These are phyloP conservation scores for Chaetomium strumarium DNA, from an alignment of 2,329 filamentous ascomycete species.

Conservation along the genomic window DNA sequence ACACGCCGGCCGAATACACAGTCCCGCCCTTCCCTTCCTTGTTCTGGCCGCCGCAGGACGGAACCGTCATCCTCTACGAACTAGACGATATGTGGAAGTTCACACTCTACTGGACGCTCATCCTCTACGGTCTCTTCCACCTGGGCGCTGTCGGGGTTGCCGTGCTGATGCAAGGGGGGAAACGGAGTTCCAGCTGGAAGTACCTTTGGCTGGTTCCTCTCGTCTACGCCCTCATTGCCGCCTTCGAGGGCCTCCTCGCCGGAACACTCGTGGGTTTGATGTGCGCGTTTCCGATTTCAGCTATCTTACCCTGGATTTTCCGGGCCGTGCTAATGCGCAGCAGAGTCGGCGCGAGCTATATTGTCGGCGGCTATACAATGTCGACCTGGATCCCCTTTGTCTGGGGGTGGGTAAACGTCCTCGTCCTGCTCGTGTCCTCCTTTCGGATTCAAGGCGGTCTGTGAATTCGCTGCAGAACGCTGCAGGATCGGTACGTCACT, in stretches of 20 bases:
- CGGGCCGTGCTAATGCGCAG: background rate
- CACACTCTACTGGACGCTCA: constrained; percentile 78
- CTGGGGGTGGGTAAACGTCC: constrained; percentile 78
- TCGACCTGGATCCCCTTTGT: constrained; percentile 90
- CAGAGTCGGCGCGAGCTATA: constrained; percentile 74
- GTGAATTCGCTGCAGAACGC: constrained; percentile 31
- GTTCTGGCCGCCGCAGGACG: constrained; percentile 60
- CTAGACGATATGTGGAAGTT: constrained; percentile 78
- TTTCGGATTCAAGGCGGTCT: constrained; percentile 90
- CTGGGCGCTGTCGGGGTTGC: constrained; percentile 66
- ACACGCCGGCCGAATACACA: constrained; percentile 51
- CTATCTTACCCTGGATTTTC: background rate
- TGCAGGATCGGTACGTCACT: too few species aligned
- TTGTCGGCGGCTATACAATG: constrained; percentile 79
- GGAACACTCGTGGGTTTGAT: constrained; percentile 76
- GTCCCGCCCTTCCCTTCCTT: constrained; percentile 75
- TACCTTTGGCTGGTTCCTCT: constrained; percentile 67
- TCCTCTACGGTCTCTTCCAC: constrained; percentile 72
- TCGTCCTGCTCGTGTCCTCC: constrained; percentile 77
- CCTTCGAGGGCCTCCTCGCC: constrained; percentile 69
- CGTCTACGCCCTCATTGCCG: constrained; percentile 65
- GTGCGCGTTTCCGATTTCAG: constrained; percentile 45
- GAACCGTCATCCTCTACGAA: constrained; percentile 60
- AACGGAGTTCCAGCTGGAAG: constrained; percentile 48
- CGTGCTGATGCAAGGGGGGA: constrained; percentile 61